Evolutionary conservation across 257 asterid genomes (phyloP).

Genomic region (Nicotiana noctiflora): DNA sequence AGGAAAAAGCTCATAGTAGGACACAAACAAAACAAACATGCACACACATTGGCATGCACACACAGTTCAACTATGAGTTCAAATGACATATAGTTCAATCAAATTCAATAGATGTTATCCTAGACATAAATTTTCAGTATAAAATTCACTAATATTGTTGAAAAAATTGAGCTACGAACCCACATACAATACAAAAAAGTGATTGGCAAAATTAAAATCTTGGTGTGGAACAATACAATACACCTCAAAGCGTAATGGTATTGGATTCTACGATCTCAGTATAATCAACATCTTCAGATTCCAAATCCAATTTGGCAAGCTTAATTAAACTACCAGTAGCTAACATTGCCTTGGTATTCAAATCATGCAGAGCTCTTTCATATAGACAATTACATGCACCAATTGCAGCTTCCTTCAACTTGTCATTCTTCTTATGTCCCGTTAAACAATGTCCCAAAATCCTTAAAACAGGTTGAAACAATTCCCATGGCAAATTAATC

Average conservation of each 20-base stretch:
- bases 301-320: constrained; percentile 37
- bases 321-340: constrained; percentile 61
- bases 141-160: no score
- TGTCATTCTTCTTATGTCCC: constrained; percentile 29
- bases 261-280: constrained; percentile 49
- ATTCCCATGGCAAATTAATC: constrained; percentile 59
- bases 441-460: constrained; percentile 68
- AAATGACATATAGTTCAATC: no score
- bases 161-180: no score
- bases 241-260: constrained; percentile 31
- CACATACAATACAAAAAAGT: fast-evolving
- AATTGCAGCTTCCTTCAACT: constrained; percentile 41
- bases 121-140: no score
- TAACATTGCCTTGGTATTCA: constrained; percentile 58
- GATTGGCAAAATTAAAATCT: no score
- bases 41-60: no score
- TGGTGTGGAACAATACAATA: neutral
- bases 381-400: constrained; percentile 48
- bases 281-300: constrained; percentile 31
- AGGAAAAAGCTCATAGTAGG: no score
- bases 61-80: no score
- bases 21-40: no score
- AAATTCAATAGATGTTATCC: no score
- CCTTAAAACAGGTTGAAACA: constrained; percentile 58
- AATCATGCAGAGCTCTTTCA: constrained; percentile 58